Percentiles rank a stretch among this genome's conserved stretches.
phyloP scores from a whole-genome alignment of 2,329 filamentous ascomycete species.

The Pleoardoris graminearum region DNA sequence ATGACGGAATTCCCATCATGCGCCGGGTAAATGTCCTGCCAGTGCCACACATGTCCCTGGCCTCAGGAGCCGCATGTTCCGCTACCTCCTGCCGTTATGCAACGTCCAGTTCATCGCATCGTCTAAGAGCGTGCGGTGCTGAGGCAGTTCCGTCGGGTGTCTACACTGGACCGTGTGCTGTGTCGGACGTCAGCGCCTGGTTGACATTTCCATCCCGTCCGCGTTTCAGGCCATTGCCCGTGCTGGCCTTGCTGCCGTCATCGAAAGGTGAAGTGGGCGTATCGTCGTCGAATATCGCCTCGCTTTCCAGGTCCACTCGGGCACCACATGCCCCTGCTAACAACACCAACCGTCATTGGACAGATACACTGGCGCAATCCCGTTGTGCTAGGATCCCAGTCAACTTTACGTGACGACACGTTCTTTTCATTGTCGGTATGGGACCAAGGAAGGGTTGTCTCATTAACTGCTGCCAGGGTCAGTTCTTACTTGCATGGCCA shows the following conservation, averaged over 20 bases:
- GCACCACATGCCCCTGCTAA: background rate
- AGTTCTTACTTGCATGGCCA: background rate
- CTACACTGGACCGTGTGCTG: background rate
- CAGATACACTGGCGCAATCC: slow-evolving; percentile 2
- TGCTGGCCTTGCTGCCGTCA: slow-evolving; percentile 2
- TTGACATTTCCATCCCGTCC: background rate
- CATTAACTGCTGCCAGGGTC: background rate
- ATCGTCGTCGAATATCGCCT: background rate
- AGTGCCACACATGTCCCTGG: background rate
- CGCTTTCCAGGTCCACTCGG: slow-evolving; percentile 1
- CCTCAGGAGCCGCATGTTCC: background rate
- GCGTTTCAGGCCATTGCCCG: slow-evolving; percentile 1
- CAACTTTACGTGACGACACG: background rate
- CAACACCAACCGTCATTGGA: background rate
- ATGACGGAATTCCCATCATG: background rate
- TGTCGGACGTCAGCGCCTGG: slow-evolving; percentile 7
- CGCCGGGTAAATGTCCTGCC: background rate
- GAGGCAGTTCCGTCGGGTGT: background rate
- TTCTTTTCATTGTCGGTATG: background rate
- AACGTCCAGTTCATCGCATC: no score
- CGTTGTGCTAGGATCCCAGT: no score
- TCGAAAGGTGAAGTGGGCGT: background rate
- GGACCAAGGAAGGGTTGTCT: background rate
- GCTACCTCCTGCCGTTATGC: background rate
- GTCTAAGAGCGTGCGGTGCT: background rate